Evolutionary conservation across 352 stramenopile genomes (phyloP).

Genomic region (Globisporangium orthogonon): DNA sequence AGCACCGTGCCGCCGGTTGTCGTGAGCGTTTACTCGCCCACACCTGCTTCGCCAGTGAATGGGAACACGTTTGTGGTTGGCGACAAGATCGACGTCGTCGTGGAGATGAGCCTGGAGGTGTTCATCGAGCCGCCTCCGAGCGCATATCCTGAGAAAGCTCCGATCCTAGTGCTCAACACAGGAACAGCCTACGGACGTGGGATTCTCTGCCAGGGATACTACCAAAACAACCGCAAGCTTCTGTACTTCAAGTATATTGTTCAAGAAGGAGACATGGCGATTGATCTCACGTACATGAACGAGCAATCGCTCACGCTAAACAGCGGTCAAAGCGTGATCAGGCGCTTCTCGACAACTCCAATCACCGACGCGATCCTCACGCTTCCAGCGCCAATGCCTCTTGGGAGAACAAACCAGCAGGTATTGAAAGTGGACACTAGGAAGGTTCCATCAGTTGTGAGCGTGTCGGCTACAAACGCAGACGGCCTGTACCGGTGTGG

Average conservation of each 20-base stretch:
- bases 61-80: conserved; percentile 64
- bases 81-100: conserved; percentile 71
- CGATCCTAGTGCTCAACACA: conserved; percentile 59
- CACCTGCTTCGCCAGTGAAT: conserved; percentile 45
- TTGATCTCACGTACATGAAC: conserved; percentile 52
- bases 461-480: conserved; percentile 35
- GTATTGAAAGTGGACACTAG: conserved; percentile 59
- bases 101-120: conserved; percentile 68
- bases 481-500: conserved; percentile 59
- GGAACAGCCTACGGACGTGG: conserved; percentile 26
- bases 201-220: conserved; percentile 59
- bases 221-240: conserved; percentile 38
- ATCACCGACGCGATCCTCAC: conserved; percentile 60
- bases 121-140: conserved; percentile 72
- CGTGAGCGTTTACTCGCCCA: conserved; percentile 56
- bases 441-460: conserved; percentile 39
- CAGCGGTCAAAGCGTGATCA: conserved; percentile 69
- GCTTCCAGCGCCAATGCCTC: conserved; percentile 37
- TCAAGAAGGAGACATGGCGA: conserved; percentile 36
- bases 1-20: conserved; percentile 52
- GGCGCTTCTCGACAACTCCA: conserved; percentile 74
- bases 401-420: conserved; percentile 28
- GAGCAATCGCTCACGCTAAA: conserved; percentile 63
- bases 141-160: conserved; percentile 67
- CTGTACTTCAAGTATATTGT: conserved; percentile 76